phyloP scores from a whole-genome alignment of 768 basidiomycete genomes.

The Chalciporus chontae region DNA sequence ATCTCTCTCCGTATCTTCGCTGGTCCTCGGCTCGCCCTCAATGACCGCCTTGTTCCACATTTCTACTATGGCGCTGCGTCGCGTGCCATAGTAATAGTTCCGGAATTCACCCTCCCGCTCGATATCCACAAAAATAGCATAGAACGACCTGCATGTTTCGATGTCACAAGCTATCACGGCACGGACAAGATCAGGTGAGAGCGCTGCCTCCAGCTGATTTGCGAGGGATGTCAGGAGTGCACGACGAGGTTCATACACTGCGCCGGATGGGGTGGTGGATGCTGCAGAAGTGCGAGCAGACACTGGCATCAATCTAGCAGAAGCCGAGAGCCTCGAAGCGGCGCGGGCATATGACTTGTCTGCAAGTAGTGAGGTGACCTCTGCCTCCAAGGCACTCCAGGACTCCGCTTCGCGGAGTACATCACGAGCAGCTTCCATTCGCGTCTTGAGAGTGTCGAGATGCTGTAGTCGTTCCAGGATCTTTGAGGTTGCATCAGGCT shows the following conservation, averaged over 20 bases:
- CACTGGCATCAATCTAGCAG: slow-evolving; percentile 83
- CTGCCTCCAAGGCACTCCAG: slow-evolving; percentile 93
- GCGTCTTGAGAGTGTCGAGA: slow-evolving; percentile 76
- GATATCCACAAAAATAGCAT: slow-evolving; percentile 84
- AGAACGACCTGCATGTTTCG: slow-evolving; percentile 71
- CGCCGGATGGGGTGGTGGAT: slow-evolving; percentile 10
- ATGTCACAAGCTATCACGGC: slow-evolving; percentile 81
- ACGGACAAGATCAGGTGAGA: slow-evolving; percentile 86
- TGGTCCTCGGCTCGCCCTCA: slow-evolving; percentile 17
- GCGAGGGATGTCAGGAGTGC: slow-evolving; percentile 88
- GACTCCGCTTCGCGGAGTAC: slow-evolving; percentile 93
- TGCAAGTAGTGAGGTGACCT: slow-evolving; percentile 80
- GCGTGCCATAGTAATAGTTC: slow-evolving; percentile 89
- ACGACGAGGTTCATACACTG: slow-evolving; percentile 71
- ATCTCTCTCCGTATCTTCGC: slow-evolving; percentile 41
- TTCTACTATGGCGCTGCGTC: slow-evolving; percentile 59
- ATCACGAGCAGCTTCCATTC: slow-evolving; percentile 87
- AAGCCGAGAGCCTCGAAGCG: slow-evolving; percentile 88
- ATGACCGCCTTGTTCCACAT: slow-evolving; percentile 66
- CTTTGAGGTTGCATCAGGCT: slow-evolving; percentile 47
- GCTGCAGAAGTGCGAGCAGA: slow-evolving; percentile 86
- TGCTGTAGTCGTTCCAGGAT: slow-evolving; percentile 76
- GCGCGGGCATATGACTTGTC: slow-evolving; percentile 84
- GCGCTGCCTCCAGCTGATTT: slow-evolving; percentile 90
- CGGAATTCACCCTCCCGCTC: slow-evolving; percentile 91